phyloP scores from a whole-genome alignment of 2,329 filamentous ascomycete species.

The Diaporthe caulivora region DNA sequence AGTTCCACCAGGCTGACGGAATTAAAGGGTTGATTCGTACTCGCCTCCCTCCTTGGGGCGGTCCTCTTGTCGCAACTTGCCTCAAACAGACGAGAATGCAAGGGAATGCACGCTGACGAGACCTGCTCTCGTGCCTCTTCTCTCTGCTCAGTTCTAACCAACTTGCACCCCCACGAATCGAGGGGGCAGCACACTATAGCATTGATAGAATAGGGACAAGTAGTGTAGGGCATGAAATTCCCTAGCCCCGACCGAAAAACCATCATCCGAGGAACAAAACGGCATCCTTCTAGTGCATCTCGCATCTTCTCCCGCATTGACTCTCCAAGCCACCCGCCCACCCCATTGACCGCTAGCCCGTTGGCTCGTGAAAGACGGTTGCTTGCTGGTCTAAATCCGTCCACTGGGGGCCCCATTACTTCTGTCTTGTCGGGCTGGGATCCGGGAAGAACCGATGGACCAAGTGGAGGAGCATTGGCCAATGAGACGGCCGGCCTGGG shows the following conservation, averaged over 20 bases:
- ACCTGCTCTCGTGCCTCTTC: background rate
- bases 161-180: background rate
- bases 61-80: background rate
- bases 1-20: constrained; percentile 7
- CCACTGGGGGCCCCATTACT: constrained; percentile 3
- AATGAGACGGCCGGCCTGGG: constrained; percentile 6
- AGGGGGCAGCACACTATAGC: background rate
- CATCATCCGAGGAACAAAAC: background rate
- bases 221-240: background rate
- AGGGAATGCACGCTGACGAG: too few relatives aligned
- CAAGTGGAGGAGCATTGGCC: constrained; percentile 6
- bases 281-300: constrained; percentile 17
- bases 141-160: background rate
- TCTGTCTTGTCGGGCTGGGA: constrained; percentile 10
- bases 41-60: background rate
- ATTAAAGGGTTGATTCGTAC: constrained; percentile 27
- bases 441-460: constrained; percentile 11
- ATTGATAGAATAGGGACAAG: constrained; percentile 7
- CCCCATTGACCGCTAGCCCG: background rate
- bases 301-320: constrained; percentile 11
- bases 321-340: constrained; percentile 6
- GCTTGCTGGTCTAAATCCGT: constrained; percentile 26
- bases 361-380: background rate
- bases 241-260: background rate
- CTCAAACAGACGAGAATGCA: too few relatives aligned